These are phyloP conservation scores for Eucalyptus caleyi DNA, from an alignment of 345 rosid genomes.

Conservation along the genomic window DNA sequence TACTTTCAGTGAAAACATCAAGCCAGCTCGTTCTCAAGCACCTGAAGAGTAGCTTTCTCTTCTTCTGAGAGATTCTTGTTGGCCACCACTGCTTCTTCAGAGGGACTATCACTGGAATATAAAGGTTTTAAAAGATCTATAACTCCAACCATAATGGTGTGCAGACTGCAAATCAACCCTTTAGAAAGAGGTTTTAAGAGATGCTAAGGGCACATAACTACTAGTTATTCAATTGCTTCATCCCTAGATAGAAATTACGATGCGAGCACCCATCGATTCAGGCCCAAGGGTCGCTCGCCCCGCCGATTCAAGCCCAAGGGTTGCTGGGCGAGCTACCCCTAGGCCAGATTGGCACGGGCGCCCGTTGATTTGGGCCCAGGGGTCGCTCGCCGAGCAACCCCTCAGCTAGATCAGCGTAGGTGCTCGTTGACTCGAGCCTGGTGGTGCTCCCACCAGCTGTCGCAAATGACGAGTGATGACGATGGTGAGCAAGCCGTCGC, in stretches of 20 bases:
- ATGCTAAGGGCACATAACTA: neutral
- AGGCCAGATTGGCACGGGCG: fast-evolving
- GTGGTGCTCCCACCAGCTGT: fast-evolving
- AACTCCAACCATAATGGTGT: neutral
- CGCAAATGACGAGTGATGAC: fast-evolving
- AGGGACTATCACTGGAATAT: constrained; percentile 33
- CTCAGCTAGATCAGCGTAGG: fast-evolving
- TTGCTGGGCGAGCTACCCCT: fast-evolving
- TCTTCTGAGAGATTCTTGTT: constrained; percentile 48
- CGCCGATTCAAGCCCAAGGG: fast-evolving
- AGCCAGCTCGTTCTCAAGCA: neutral
- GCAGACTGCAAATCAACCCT: neutral
- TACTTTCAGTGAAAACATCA: neutral
- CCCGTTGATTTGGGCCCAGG: fast-evolving
- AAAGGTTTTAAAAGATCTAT: neutral
- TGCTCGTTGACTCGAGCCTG: fast-evolving
- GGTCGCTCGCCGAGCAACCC: fast-evolving
- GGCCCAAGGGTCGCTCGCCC: fast-evolving
- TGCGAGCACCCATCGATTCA: fast-evolving
- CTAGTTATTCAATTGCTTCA: too few relatives aligned
- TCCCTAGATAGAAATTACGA: fast-evolving
- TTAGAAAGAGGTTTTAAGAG: neutral
- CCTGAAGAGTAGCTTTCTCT: constrained; percentile 64
- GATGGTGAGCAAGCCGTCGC: fast-evolving
- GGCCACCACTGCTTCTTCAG: constrained; percentile 24